Evolutionary conservation across 805 yeast species (phyloP).

Genomic region (Lachancea kluyveri): DNA sequence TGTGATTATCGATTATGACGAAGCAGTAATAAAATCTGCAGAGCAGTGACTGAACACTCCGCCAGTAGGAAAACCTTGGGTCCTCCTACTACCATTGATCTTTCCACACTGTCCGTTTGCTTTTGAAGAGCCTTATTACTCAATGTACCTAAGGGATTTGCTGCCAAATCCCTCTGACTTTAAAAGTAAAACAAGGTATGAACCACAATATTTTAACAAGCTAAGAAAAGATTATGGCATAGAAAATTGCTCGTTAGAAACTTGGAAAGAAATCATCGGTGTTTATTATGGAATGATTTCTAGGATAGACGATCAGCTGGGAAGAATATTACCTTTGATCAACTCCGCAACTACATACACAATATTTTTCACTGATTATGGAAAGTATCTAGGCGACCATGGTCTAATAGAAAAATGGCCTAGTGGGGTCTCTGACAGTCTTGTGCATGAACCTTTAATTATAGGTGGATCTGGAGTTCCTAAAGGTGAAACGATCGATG

Average conservation of each 20-base stretch:
- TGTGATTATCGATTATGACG: slow-evolving; percentile 11
- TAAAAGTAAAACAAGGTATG: slow-evolving; percentile 9
- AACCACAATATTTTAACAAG: slow-evolving; percentile 4
- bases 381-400: slow-evolving; percentile 16
- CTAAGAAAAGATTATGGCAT: slow-evolving; percentile 3
- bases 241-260: slow-evolving; percentile 3
- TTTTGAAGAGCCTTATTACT: slow-evolving; percentile 15
- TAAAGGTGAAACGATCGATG: slow-evolving; percentile 5
- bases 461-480: slow-evolving; percentile 10
- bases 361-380: slow-evolving; percentile 16
- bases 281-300: slow-evolving; percentile 17
- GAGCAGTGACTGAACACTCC: slow-evolving; percentile 9
- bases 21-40: slow-evolving; percentile 12
- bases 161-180: slow-evolving; percentile 9
- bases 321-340: slow-evolving; percentile 8
- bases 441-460: slow-evolving; percentile 10
- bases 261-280: slow-evolving; percentile 13
- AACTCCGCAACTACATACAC: slow-evolving; percentile 5
- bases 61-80: slow-evolving; percentile 13
- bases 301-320: slow-evolving; percentile 14
- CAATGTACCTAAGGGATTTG: slow-evolving; percentile 10
- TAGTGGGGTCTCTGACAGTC: slow-evolving; percentile 12
- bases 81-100: slow-evolving; percentile 12
- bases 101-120: slow-evolving; percentile 17
- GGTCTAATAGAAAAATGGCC: slow-evolving; percentile 18